These are phyloP conservation scores for Ogataea populi-albae DNA, from an alignment of 805 yeast genomes.

Conservation along the genomic window DNA sequence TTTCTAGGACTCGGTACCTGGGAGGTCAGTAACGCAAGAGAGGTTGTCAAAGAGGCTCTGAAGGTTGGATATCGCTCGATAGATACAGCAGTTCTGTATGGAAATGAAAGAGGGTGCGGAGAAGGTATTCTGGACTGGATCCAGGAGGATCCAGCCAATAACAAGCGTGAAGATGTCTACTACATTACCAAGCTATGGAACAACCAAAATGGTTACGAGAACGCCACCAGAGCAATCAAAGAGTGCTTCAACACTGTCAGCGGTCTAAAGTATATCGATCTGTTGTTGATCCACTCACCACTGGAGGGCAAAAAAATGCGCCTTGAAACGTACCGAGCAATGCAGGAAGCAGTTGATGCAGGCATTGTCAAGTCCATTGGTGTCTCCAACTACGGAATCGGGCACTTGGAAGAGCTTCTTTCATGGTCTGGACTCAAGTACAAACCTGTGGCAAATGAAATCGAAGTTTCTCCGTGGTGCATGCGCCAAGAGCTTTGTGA, in stretches of 20 bases:
- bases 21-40: slow-evolving; percentile 37
- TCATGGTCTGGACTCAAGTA: slow-evolving; percentile 51
- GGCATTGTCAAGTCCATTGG: slow-evolving; percentile 68
- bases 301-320: slow-evolving; percentile 44
- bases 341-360: slow-evolving; percentile 65
- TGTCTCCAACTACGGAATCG: slow-evolving; percentile 68
- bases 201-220: slow-evolving; percentile 54
- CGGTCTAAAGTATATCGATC: slow-evolving; percentile 64
- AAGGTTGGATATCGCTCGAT: slow-evolving; percentile 44
- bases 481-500: slow-evolving; percentile 63
- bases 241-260: slow-evolving; percentile 52
- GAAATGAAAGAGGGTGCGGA: slow-evolving; percentile 49
- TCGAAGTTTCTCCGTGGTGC: slow-evolving; percentile 84
- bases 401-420: slow-evolving; percentile 59
- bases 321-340: slow-evolving; percentile 64
- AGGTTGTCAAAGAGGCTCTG: slow-evolving; percentile 42
- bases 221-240: slow-evolving; percentile 57
- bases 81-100: slow-evolving; percentile 48
- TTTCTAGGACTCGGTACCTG: slow-evolving; percentile 51
- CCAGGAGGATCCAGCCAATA: slow-evolving; percentile 32
- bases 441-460: slow-evolving; percentile 74
- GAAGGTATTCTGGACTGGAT: slow-evolving; percentile 44
- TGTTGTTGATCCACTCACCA: slow-evolving; percentile 68
- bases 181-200: slow-evolving; percentile 79
- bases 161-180: slow-evolving; percentile 49